Conservation (phyloP, 139 green algal species). For the Mesotaenium endlicherianum region DNA sequence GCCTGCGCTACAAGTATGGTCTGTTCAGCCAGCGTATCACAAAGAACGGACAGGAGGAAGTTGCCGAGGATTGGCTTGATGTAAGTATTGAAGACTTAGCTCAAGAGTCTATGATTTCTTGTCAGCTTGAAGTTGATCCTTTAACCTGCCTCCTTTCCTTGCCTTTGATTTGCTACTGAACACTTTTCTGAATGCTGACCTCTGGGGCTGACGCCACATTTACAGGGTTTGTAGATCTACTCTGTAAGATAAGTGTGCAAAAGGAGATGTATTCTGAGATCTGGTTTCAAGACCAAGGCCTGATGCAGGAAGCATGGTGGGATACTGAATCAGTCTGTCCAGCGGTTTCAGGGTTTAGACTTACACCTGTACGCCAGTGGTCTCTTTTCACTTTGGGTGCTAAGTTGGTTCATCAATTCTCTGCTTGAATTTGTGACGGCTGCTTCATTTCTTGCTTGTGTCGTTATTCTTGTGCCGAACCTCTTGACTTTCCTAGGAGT, state of each 20-base stretch:
- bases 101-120: not conserved
- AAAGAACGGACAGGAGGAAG: slow-evolving; percentile 72
- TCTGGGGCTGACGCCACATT: not conserved
- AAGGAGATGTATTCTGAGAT: too few relatives aligned
- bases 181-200: not conserved
- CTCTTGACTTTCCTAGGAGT: too few relatives aligned
- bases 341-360: too few relatives aligned
- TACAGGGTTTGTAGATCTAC: not conserved
- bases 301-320: too few relatives aligned
- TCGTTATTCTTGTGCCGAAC: too few relatives aligned
- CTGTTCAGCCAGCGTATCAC: slow-evolving; percentile 88
- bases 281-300: too few relatives aligned
- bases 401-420: too few relatives aligned
- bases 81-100: slow-evolving; percentile 9
- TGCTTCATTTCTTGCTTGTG: too few relatives aligned
- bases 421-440: too few relatives aligned
- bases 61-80: slow-evolving; percentile 93
- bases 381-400: too few relatives aligned
- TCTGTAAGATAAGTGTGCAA: not conserved
- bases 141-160: not conserved
- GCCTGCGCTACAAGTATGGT: slow-evolving; percentile 96
- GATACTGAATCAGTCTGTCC: too few relatives aligned
- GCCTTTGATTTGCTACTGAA: not conserved
- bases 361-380: too few relatives aligned
- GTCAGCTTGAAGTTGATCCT: not conserved